Conservation (phyloP, 2,329 filamentous ascomycete species). For the Botrytis fabae region DNA sequence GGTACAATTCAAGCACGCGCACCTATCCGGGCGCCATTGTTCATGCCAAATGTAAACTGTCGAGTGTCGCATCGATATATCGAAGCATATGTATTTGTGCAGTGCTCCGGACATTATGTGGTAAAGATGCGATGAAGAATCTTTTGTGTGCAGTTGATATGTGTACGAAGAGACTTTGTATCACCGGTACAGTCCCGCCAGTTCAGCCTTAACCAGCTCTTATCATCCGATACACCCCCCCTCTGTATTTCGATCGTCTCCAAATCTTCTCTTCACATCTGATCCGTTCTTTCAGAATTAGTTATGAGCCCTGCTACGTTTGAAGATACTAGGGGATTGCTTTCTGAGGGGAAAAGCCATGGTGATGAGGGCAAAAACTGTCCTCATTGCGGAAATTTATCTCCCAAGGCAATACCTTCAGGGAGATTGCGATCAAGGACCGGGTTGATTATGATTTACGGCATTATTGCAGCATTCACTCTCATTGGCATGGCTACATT, state of each 20-base stretch:
- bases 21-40: background rate
- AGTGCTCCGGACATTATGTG: background rate
- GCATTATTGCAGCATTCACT: background rate
- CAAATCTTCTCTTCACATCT: background rate
- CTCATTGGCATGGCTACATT: conserved; percentile 14
- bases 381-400: background rate
- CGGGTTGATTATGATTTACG: background rate
- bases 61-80: background rate
- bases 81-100: background rate
- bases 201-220: conserved; percentile 4
- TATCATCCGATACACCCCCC: background rate
- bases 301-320: background rate
- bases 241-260: background rate
- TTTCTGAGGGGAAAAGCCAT: background rate
- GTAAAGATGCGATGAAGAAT: background rate
- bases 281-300: background rate
- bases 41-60: background rate
- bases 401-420: background rate
- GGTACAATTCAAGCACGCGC: background rate
- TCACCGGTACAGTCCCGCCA: background rate
- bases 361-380: background rate
- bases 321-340: background rate
- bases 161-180: background rate
- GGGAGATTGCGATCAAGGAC: background rate
- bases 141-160: background rate